Percentiles rank a stretch among this genome's conserved stretches.
phyloP scores from a whole-genome alignment of 2,329 filamentous ascomycete genomes.

The Talaromyces sp. region DNA sequence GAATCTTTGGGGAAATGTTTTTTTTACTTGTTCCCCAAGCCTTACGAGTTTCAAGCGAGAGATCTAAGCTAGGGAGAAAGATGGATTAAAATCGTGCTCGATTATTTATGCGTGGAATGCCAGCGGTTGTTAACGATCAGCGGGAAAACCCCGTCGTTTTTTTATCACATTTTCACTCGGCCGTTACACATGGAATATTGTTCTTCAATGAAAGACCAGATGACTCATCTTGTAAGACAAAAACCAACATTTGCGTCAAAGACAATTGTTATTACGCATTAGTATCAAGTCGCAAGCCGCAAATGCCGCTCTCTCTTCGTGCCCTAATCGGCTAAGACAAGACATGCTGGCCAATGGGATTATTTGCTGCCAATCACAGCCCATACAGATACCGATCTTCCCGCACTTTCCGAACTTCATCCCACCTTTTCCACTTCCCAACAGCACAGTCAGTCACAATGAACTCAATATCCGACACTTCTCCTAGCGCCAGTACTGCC shows the following conservation, averaged over 20 bases:
- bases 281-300: no score
- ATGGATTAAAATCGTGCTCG: not conserved
- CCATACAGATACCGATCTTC: not conserved
- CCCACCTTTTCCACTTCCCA: not conserved
- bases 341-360: not conserved
- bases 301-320: no score
- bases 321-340: not conserved
- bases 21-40: not conserved
- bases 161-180: not conserved
- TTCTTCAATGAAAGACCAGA: not conserved
- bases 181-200: not conserved
- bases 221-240: not conserved
- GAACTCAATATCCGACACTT: not conserved
- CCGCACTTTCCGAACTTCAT: slow-evolving; percentile 8
- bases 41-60: not conserved
- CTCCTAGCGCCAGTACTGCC: not conserved
- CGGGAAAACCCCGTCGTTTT: not conserved
- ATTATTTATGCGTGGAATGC: not conserved
- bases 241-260: not conserved
- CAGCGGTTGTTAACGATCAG: not conserved
- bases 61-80: not conserved
- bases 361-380: no score
- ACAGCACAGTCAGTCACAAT: not conserved
- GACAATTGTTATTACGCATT: no score
- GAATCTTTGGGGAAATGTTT: not conserved